phyloP scores from a whole-genome alignment of 2,329 filamentous ascomycete genomes.

The Aspergillus versicolor region DNA sequence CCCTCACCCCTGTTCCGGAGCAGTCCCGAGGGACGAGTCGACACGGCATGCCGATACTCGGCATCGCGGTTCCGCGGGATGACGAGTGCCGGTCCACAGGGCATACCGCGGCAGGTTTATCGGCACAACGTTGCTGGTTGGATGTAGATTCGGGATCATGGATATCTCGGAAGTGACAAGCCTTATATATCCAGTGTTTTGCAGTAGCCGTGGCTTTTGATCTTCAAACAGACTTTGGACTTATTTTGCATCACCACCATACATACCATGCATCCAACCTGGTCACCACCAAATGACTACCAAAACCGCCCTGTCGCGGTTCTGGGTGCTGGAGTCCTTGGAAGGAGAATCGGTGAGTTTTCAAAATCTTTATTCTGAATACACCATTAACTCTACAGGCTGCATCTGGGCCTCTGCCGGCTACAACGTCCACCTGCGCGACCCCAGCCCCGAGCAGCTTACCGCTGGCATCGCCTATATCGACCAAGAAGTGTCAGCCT shows the following conservation, averaged over 20 bases:
- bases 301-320: slow-evolving; percentile 39
- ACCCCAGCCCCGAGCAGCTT: slow-evolving; percentile 32
- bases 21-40: not conserved
- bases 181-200: not conserved
- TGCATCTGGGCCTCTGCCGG: slow-evolving; percentile 36
- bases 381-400: slow-evolving; percentile 10
- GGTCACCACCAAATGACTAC: slow-evolving; percentile 29
- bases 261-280: slow-evolving; percentile 19
- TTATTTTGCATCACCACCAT: not conserved
- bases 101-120: not conserved
- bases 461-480: slow-evolving; percentile 34
- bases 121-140: not conserved
- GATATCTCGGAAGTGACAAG: not conserved
- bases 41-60: not conserved
- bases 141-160: not conserved
- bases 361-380: not conserved
- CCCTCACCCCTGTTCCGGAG: not conserved
- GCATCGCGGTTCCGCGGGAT: not conserved
- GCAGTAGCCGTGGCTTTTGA: not conserved
- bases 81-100: not conserved
- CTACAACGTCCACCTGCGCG: slow-evolving; percentile 29
- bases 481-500: slow-evolving; percentile 31
- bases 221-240: not conserved
- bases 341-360: slow-evolving; percentile 38
- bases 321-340: slow-evolving; percentile 44